A percentile compares a stretch with the other conserved stretches of the same genome.
Conservation (phyloP, 192 early-diverging fungal species). For the Coemansia sp. region DNA sequence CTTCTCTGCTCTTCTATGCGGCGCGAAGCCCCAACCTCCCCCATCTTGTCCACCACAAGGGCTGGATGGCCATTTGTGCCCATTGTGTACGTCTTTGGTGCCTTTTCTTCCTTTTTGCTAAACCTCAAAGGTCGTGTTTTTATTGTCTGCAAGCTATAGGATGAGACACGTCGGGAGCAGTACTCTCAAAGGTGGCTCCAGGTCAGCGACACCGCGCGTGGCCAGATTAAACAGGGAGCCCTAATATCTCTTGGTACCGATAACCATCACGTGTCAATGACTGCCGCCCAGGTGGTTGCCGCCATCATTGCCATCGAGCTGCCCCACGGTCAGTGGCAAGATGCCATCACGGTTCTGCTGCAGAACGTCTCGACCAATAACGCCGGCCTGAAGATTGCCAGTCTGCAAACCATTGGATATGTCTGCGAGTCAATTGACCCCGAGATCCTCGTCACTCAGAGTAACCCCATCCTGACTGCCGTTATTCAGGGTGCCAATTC, state of each 20-base stretch:
- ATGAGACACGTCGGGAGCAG: conserved; percentile 55
- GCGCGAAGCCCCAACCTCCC: not conserved
- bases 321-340: conserved; percentile 81
- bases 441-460: conserved; percentile 73
- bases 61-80: not conserved
- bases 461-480: conserved; percentile 90
- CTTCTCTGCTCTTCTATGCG: not conserved
- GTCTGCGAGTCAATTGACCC: conserved; percentile 88
- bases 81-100: not conserved
- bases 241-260: conserved; percentile 47
- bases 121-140: not conserved
- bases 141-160: conserved; percentile 20
- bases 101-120: not conserved
- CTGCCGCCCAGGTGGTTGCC: conserved; percentile 79
- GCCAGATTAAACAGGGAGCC: conserved; percentile 68
- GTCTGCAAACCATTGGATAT: conserved; percentile 88
- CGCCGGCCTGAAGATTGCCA: conserved; percentile 70
- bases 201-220: conserved; percentile 56
- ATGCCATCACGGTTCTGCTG: conserved; percentile 79
- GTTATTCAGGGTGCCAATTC: conserved; percentile 94
- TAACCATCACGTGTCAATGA: conserved; percentile 57
- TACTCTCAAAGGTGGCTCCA: conserved; percentile 64
- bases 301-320: conserved; percentile 94
- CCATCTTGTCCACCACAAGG: not conserved
- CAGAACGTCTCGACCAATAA: conserved; percentile 72